A percentile compares a stretch with the other conserved stretches of the same genome.
Evolutionary conservation across 805 yeast species (phyloP).

Genomic region (Saccharomyces kudriavzevii): DNA sequence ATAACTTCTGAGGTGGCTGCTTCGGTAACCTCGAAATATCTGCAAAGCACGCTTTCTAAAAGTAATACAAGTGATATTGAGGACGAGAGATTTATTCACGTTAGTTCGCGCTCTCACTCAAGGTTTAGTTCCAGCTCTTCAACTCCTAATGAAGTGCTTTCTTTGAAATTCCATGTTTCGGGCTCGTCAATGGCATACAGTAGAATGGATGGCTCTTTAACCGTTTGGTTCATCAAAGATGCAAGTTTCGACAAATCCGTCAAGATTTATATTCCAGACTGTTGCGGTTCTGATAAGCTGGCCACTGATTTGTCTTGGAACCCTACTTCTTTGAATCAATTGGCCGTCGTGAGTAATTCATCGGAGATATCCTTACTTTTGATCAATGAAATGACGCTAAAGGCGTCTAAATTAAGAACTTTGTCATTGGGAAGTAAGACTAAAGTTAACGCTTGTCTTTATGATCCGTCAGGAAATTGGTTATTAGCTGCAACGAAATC

Average conservation of each 20-base stretch:
- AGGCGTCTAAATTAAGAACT: constrained; percentile 12
- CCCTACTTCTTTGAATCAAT: constrained; percentile 12
- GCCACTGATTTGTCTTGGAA: constrained; percentile 24
- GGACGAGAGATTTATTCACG: constrained; percentile 19
- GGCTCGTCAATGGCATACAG: constrained; percentile 24
- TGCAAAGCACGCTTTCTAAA: background rate
- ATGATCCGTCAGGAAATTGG: constrained; percentile 40
- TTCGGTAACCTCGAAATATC: constrained; percentile 1
- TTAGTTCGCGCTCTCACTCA: constrained; percentile 14
- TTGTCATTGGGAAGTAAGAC: constrained; percentile 6
- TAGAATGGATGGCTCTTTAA: constrained; percentile 27
- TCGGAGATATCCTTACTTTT: constrained; percentile 20
- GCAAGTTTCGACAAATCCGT: constrained; percentile 7
- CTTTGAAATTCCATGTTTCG: constrained; percentile 23
- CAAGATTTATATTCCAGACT: constrained; percentile 12
- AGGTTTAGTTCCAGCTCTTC: constrained; percentile 13
- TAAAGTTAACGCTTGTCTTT: constrained; percentile 24
- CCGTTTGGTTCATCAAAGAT: constrained; percentile 17
- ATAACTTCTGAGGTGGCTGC: constrained; percentile 4
- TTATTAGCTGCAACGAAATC: constrained; percentile 38
- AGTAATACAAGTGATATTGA: constrained; percentile 6
- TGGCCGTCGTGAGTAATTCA: constrained; percentile 21
- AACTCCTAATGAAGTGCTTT: constrained; percentile 15
- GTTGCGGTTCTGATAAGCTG: constrained; percentile 14
- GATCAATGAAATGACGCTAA: constrained; percentile 10